Conservation (phyloP, 768 basidiomycete genomes). For the Mycena metata region DNA sequence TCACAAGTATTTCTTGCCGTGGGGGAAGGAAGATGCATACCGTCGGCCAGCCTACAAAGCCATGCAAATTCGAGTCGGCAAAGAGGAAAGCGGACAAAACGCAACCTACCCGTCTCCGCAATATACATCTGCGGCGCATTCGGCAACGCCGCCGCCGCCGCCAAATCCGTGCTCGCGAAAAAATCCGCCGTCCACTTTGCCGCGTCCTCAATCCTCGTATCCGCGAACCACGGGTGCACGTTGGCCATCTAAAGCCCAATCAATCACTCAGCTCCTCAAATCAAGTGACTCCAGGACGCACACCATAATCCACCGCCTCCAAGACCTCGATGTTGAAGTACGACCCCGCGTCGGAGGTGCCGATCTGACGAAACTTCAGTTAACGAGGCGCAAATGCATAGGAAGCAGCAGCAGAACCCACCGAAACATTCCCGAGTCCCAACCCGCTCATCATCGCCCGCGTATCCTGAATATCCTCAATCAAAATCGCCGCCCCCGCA, state of each 20-base stretch:
- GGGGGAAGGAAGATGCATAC: constrained; percentile 53
- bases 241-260: constrained; percentile 77
- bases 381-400: neutral
- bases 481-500: constrained; percentile 72
- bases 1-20: neutral
- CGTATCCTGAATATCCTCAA: constrained; percentile 77
- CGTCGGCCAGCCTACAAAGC: constrained; percentile 70
- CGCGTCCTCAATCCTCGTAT: constrained; percentile 72
- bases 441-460: constrained; percentile 66
- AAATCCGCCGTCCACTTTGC: constrained; percentile 88
- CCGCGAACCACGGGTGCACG: constrained; percentile 96
- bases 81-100: constrained; percentile 41
- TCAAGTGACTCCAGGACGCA: constrained; percentile 40
- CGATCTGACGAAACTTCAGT: constrained; percentile 9
- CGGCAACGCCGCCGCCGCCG: constrained; percentile 63
- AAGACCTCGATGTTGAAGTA: constrained; percentile 84
- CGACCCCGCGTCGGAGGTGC: constrained; percentile 80
- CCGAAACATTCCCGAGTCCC: constrained; percentile 72
- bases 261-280: neutral
- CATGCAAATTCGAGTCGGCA: neutral
- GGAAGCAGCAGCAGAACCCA: constrained; percentile 61
- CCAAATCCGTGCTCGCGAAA: constrained; percentile 78
- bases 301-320: constrained; percentile 75
- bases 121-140: constrained; percentile 90
- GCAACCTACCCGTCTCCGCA: constrained; percentile 88